phyloP scores from a whole-genome alignment of 1,284 basidiomycete genomes.

The Leucoagaricus sp. region DNA sequence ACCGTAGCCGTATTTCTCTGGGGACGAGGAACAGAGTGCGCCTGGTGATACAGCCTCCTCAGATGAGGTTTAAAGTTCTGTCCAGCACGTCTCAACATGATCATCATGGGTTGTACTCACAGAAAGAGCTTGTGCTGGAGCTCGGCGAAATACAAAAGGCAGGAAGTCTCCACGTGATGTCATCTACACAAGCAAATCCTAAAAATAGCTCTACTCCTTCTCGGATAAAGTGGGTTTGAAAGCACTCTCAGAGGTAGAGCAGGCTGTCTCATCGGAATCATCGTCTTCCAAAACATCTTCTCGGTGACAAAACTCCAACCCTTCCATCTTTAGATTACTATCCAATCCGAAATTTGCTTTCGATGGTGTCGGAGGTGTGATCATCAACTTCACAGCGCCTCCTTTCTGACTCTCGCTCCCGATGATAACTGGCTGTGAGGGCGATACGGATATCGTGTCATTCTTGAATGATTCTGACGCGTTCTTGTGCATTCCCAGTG shows the following conservation, averaged over 20 bases:
- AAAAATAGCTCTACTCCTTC: slow-evolving; percentile 8
- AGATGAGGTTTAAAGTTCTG: slow-evolving; percentile 22
- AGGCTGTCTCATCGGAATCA: not conserved
- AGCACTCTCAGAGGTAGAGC: not conserved
- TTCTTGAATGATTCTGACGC: slow-evolving; percentile 10
- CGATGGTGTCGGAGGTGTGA: slow-evolving; percentile 29
- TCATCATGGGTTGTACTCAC: not conserved
- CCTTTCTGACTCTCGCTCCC: slow-evolving; percentile 18
- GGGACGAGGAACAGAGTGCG: slow-evolving; percentile 16
- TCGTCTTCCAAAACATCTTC: not conserved
- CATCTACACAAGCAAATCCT: slow-evolving; percentile 1
- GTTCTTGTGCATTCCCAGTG: not conserved
- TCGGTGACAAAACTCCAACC: not conserved
- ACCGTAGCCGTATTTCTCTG: slow-evolving; percentile 19
- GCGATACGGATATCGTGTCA: slow-evolving; percentile 22
- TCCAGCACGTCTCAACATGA: slow-evolving; percentile 31
- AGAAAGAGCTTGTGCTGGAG: slow-evolving; percentile 6
- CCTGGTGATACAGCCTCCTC: slow-evolving; percentile 27
- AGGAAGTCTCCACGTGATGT: slow-evolving; percentile 6
- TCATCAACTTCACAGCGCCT: slow-evolving; percentile 20
- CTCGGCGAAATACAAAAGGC: not conserved
- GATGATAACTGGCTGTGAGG: slow-evolving; percentile 25
- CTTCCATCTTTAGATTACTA: not conserved
- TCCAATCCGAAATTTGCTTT: slow-evolving; percentile 14
- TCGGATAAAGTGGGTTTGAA: not conserved